phyloP scores from a whole-genome alignment of 805 yeast genomes.

The Myxozyma kluyveri region DNA sequence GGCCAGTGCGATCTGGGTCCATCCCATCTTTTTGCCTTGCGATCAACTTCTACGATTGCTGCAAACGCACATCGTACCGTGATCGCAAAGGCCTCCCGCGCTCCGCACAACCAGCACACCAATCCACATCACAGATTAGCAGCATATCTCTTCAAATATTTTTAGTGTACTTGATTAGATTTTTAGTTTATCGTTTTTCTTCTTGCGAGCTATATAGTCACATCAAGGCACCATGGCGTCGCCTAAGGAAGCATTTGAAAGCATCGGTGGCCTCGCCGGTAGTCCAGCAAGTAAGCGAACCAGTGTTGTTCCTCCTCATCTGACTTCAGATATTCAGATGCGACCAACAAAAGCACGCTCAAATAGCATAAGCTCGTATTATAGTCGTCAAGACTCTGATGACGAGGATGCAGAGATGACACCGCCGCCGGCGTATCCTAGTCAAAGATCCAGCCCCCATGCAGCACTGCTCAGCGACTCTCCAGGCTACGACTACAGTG shows the following conservation, averaged over 20 bases:
- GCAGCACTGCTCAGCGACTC: slow-evolving; percentile 12
- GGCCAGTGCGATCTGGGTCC: too few species aligned
- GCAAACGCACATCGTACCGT: too few species aligned
- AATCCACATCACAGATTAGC: too few species aligned
- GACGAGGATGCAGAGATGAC: neutral
- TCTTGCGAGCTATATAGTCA: too few species aligned
- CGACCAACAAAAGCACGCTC: neutral
- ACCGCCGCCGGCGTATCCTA: slow-evolving; percentile 6
- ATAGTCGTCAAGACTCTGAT: neutral
- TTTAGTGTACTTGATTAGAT: too few species aligned
- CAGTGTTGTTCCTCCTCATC: slow-evolving; percentile 11
- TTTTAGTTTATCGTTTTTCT: too few species aligned
- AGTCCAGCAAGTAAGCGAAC: neutral
- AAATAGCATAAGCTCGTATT: too few species aligned
- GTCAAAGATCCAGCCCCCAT: slow-evolving; percentile 18
- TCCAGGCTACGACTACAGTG: slow-evolving; percentile 20
- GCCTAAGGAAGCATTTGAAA: slow-evolving; percentile 6
- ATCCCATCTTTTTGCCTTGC: too few species aligned
- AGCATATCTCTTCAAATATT: too few species aligned
- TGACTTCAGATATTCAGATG: slow-evolving; percentile 18
- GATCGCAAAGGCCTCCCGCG: too few species aligned
- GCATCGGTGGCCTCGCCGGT: neutral
- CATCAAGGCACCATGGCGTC: neutral
- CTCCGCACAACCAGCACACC: too few species aligned
- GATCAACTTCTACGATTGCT: too few species aligned